Percentiles rank a stretch among this genome's conserved stretches.
Evolutionary conservation across 177 flowering plant genomes (phyloP).

Genomic region (Vitis hybrid): DNA sequence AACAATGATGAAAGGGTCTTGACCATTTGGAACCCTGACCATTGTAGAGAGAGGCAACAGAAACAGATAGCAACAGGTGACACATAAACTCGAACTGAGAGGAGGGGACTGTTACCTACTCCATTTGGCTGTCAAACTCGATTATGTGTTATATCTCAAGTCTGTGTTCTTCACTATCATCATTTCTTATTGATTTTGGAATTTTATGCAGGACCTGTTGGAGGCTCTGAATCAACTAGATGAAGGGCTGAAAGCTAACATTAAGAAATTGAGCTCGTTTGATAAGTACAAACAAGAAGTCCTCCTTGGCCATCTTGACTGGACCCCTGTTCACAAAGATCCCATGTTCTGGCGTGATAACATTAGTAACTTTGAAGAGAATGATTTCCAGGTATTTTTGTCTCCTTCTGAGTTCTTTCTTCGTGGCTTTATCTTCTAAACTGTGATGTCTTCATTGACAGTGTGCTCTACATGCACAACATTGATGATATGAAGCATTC

Average conservation of each 20-base stretch:
- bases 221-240: constrained; percentile 89
- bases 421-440: neutral
- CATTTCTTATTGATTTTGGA: neutral
- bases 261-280: constrained; percentile 83
- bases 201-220: constrained; percentile 63
- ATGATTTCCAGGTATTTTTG: constrained; percentile 80
- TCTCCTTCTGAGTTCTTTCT: neutral
- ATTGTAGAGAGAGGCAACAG: too few species aligned
- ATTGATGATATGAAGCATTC: too few species aligned
- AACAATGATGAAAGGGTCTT: too few species aligned
- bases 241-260: constrained; percentile 76
- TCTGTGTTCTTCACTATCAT: neutral
- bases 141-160: too few species aligned
- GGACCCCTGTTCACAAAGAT: constrained; percentile 98
- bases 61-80: too few species aligned
- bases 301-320: constrained; percentile 92
- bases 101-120: too few species aligned
- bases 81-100: too few species aligned
- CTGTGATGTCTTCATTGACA: neutral
- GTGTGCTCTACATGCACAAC: neutral
- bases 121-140: too few species aligned
- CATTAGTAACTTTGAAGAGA: constrained; percentile 77
- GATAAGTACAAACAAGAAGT: constrained; percentile 97
- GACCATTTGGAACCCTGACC: too few species aligned
- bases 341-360: constrained; percentile 91